Evolutionary conservation across 768 basidiomycete genomes (phyloP).

Genomic region (Dioszegia crocea): DNA sequence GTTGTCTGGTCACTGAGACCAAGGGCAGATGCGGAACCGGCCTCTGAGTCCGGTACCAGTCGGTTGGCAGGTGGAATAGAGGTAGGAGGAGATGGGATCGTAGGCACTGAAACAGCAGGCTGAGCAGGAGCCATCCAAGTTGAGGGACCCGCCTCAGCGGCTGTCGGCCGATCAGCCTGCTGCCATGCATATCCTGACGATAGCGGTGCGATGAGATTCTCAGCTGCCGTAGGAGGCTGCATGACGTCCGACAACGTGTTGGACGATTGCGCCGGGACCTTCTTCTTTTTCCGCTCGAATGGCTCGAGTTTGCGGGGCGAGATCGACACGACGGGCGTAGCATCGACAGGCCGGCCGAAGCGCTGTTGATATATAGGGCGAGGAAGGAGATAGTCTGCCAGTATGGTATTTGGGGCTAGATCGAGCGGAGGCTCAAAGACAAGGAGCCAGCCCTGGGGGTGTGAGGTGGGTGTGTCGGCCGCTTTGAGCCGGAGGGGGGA

Average conservation of each 20-base stretch:
- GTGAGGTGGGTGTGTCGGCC: constrained; percentile 11
- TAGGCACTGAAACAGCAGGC: not conserved
- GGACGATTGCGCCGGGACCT: not conserved
- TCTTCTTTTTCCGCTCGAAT: constrained; percentile 35
- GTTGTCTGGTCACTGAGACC: not conserved
- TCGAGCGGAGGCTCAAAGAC: constrained; percentile 43
- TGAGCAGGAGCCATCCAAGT: not conserved
- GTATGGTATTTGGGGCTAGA: constrained; percentile 33
- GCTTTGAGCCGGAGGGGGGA: constrained; percentile 10
- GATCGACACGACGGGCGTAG: constrained; percentile 33
- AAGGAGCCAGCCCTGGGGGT: constrained; percentile 28
- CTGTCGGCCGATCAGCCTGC: not conserved
- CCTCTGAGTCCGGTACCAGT: no score
- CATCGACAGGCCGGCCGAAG: constrained; percentile 18
- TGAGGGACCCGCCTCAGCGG: not conserved
- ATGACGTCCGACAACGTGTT: not conserved
- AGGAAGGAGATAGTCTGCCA: constrained; percentile 45
- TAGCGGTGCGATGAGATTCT: constrained; percentile 5
- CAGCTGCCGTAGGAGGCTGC: not conserved
- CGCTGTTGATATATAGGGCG: constrained; percentile 9
- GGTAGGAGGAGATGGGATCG: no score
- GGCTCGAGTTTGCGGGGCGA: constrained; percentile 30
- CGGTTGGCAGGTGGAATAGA: no score
- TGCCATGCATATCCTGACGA: not conserved
- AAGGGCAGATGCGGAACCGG: no score